Evolutionary conservation across 495 filamentous ascomycete species (phyloP), one percentile per base, ranked within the genome.

Genomic region (Podospora pseudocomata): DNA sequence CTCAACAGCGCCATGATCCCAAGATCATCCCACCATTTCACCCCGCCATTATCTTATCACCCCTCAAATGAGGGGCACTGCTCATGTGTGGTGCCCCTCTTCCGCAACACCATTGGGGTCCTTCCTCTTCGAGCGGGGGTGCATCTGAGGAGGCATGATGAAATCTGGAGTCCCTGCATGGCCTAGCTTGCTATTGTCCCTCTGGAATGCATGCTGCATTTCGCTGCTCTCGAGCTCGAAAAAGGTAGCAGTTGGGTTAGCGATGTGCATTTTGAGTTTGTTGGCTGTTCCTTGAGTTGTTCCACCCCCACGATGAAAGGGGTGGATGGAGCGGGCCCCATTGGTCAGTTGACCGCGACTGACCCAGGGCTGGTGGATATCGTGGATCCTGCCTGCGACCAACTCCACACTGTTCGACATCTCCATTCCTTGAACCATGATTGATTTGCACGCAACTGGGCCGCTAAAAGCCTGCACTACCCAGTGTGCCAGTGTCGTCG

Each of bases 41-140:
- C 61, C 61, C 65, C 70, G 28, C 64, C 69, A 34, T 68, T 74
- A 74, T 74, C 72, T 74, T 74, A 74, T 74, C 72, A 71, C 70
- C 67, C 70, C 67, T 64, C 65, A 39, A 19, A 55, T 60, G 69
- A 74, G 69, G 72, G 72, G 72, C 72, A 69, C 15, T 15, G 18
- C 20, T 19, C 26, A 15, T 61, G n/a, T 49, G 27, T 58, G 30
- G 27, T 58, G 30, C 32, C 63, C 65, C 55, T 65, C 65, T 58
- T 65, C 60, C 32, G 18, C 30, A 49, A 49, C 30, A 19, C 27
- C n/a, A 20, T 6, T 26, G n/a, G n/a, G 55, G 55, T 19, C 57
- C 56, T 63, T 63, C 61, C 61, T 63, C 2, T 53, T 63, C 19
- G 28, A 32, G 61, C 11, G 7, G 39, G 39, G 15, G 15, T 49